phyloP scores from a whole-genome alignment of 2,329 filamentous ascomycete genomes.

The Botrytis fragariae region DNA sequence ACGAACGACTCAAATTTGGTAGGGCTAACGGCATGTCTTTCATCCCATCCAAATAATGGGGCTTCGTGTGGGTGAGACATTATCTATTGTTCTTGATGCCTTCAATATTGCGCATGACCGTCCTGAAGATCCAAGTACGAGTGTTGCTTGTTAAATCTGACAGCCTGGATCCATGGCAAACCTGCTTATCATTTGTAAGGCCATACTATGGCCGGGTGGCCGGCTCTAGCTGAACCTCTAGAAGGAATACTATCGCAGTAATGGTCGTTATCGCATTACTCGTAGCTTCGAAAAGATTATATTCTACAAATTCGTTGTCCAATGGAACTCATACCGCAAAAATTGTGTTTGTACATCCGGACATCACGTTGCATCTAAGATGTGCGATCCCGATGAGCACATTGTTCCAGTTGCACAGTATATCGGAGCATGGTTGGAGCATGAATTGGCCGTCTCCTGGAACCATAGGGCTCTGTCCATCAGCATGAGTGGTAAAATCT shows the following conservation, averaged over 20 bases:
- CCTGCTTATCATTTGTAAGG: slow-evolving; percentile 4
- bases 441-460: slow-evolving; percentile 10
- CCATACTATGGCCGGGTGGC: slow-evolving; percentile 8
- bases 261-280: slow-evolving; percentile 10
- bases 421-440: not conserved
- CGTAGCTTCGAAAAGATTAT: slow-evolving; percentile 1
- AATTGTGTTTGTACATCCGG: slow-evolving; percentile 10
- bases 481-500: slow-evolving; percentile 7
- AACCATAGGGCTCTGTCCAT: slow-evolving; percentile 8
- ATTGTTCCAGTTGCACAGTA: slow-evolving; percentile 8
- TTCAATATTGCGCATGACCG: slow-evolving; percentile 18
- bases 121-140: slow-evolving; percentile 17
- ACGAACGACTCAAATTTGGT: not conserved
- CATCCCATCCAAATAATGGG: not conserved
- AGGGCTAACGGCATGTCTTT: slow-evolving; percentile 16
- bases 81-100: not conserved
- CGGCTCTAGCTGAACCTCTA: slow-evolving; percentile 14
- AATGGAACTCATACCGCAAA: not conserved
- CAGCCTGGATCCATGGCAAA: slow-evolving; percentile 3
- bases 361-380: slow-evolving; percentile 11
- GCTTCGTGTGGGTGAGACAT: not conserved
- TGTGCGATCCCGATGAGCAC: slow-evolving; percentile 10
- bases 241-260: not conserved
- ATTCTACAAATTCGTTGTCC: not conserved
- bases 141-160: slow-evolving; percentile 14